Evolutionary conservation across 2,329 filamentous ascomycete species (phyloP).

Genomic region (Sclerotiophoma versabilis): DNA sequence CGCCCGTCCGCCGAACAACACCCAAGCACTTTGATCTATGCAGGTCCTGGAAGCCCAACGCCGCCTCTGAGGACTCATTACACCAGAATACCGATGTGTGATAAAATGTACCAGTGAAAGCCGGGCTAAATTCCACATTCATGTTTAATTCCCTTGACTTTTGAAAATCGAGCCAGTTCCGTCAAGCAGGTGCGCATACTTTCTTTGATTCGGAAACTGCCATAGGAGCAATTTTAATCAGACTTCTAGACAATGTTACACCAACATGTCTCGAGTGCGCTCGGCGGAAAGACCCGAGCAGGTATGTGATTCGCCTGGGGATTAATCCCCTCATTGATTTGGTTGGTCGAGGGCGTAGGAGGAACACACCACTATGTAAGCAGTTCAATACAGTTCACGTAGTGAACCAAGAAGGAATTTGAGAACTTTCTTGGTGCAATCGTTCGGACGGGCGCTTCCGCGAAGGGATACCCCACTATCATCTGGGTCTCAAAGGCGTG

Average conservation of each 20-base stretch:
- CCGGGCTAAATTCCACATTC: background rate
- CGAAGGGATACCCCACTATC: background rate
- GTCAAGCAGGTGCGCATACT: background rate
- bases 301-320: slow-evolving; percentile 3
- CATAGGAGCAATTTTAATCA: background rate
- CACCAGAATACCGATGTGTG: background rate
- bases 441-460: background rate
- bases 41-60: background rate
- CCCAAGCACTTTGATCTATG: background rate
- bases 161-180: background rate
- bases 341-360: background rate
- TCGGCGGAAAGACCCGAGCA: background rate
- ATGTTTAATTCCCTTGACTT: background rate
- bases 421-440: background rate
- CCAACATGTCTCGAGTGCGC: background rate
- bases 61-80: background rate
- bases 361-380: background rate
- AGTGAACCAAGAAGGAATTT: background rate
- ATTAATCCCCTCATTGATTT: background rate
- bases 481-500: too few species aligned
- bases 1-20: background rate
- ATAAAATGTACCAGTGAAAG: background rate
- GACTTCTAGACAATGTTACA: background rate
- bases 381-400: background rate
- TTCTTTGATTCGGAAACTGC: background rate